Percentiles rank a stretch among this genome's conserved stretches.
Conservation (phyloP, 768 basidiomycete species). For the Galerina sulciceps region DNA sequence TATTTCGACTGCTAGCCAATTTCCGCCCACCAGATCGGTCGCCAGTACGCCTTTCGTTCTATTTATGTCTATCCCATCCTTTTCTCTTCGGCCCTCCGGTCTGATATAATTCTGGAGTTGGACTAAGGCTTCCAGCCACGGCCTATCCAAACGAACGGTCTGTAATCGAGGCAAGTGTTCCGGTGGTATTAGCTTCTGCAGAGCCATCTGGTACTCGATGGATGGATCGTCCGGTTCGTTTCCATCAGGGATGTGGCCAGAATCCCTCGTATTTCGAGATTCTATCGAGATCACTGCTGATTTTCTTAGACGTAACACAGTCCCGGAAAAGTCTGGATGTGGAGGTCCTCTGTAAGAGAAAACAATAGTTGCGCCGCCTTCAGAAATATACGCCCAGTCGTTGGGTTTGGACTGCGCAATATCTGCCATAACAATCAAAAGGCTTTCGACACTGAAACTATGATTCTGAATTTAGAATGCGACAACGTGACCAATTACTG, state of each 20-base stretch:
- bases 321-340: slow-evolving; percentile 57
- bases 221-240: slow-evolving; percentile 42
- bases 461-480: too few species aligned
- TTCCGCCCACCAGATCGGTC: slow-evolving; percentile 75
- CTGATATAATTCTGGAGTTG: slow-evolving; percentile 50
- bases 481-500: too few species aligned
- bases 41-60: slow-evolving; percentile 70
- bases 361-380: slow-evolving; percentile 92
- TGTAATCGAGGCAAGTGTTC: slow-evolving; percentile 63
- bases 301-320: slow-evolving; percentile 82
- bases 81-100: slow-evolving; percentile 56
- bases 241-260: not conserved
- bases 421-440: slow-evolving; percentile 22
- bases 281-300: slow-evolving; percentile 5
- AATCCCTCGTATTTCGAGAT: not conserved
- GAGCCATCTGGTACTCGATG: slow-evolving; percentile 65
- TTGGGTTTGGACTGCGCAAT: slow-evolving; percentile 39
- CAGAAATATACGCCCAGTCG: slow-evolving; percentile 87
- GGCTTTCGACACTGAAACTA: too few species aligned
- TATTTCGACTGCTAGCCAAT: slow-evolving; percentile 81
- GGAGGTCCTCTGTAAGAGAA: slow-evolving; percentile 75
- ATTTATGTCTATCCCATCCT: slow-evolving; percentile 62
- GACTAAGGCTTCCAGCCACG: slow-evolving; percentile 67
- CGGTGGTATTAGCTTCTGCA: slow-evolving; percentile 65
- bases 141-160: slow-evolving; percentile 46